These are phyloP conservation scores for Geranium incanum DNA, from an alignment of 441 rosid species.

Conservation along the genomic window DNA sequence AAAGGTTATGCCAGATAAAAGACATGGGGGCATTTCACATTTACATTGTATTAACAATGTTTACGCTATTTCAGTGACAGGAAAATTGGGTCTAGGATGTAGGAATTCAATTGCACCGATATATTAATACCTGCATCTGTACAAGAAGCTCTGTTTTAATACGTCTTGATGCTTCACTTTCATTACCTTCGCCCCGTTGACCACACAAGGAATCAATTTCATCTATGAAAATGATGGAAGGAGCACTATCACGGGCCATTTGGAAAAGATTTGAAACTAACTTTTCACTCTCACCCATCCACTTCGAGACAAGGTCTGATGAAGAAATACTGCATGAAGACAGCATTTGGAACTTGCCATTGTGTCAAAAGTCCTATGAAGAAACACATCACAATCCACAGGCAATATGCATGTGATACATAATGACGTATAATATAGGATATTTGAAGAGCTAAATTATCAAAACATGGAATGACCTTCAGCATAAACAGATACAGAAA, in stretches of 20 bases:
- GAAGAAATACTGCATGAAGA: conserved; percentile 1
- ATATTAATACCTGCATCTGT: not conserved
- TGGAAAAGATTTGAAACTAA: conserved; percentile 1
- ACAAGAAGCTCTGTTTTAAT: conserved; percentile 4
- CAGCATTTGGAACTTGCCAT: conserved; percentile 1
- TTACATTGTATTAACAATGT: not conserved
- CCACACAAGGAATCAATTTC: conserved; percentile 3
- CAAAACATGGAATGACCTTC: not conserved
- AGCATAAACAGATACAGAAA: not conserved
- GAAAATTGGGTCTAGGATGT: not conserved
- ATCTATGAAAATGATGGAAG: not conserved
- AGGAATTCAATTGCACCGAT: not conserved
- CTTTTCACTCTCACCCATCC: conserved; percentile 4
- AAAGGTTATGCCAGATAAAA: not conserved
- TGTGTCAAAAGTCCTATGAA: conserved; percentile 2
- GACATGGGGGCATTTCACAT: not conserved
- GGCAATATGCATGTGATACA: not conserved
- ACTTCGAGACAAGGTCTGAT: not conserved
- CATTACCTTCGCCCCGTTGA: not conserved
- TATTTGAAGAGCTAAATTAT: not conserved
- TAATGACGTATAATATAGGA: not conserved
- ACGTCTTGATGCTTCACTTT: conserved; percentile 5
- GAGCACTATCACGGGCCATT: conserved; percentile 6
- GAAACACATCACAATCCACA: not conserved
- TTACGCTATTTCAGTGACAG: not conserved